Evolutionary conservation across 2,329 filamentous ascomycete species (phyloP).

Genomic region (Aspergillus sojae): DNA sequence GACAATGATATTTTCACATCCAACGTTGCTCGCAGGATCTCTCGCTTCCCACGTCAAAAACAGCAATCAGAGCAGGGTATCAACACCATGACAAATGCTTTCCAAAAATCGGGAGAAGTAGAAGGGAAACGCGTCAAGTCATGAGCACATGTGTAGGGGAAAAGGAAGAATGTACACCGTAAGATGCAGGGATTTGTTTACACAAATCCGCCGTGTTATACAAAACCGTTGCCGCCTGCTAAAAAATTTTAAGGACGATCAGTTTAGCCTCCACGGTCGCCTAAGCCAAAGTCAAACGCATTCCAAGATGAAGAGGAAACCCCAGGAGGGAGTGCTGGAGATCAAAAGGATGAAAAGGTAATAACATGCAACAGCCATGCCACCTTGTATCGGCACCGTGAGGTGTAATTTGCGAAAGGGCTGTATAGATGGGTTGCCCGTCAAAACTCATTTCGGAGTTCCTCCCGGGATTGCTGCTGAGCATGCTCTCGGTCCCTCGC

Average conservation of each 20-base stretch:
- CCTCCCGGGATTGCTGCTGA: conserved; percentile 37
- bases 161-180: conserved; percentile 28
- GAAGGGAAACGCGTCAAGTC: conserved; percentile 34
- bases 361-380: conserved; percentile 28
- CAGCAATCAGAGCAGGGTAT: conserved; percentile 43
- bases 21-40: conserved; percentile 13
- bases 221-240: conserved; percentile 16
- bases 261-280: conserved; percentile 2
- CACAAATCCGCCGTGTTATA: conserved; percentile 22
- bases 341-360: conserved; percentile 17
- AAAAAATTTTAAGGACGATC: conserved; percentile 1
- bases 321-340: neutral
- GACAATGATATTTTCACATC: conserved; percentile 12
- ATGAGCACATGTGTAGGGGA: conserved; percentile 33
- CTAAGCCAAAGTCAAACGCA: conserved; percentile 1
- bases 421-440: conserved; percentile 2
- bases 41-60: conserved; percentile 22
- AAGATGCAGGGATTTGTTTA: conserved; percentile 20
- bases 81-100: conserved; percentile 48
- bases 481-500: conserved; percentile 43
- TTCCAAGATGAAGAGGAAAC: neutral
- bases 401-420: neutral
- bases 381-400: neutral
- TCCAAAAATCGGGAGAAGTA: conserved; percentile 21
- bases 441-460: conserved; percentile 36